phyloP scores from a whole-genome alignment of 2,329 filamentous ascomycete genomes.

The Nakataea oryzae region DNA sequence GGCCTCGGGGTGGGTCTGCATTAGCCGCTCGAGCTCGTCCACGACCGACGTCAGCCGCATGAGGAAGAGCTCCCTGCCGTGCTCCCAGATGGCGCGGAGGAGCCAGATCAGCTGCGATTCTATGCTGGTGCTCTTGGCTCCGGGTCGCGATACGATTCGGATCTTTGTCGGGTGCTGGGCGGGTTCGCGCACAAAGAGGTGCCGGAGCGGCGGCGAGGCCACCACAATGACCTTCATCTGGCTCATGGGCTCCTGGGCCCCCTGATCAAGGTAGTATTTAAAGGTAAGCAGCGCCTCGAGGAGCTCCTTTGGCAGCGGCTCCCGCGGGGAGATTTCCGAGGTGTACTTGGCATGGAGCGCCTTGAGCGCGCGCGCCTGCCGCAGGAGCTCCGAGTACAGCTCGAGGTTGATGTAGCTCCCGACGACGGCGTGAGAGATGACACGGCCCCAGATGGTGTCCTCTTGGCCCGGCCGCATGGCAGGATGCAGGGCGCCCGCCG shows the following conservation, averaged over 20 bases:
- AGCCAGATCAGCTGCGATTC: not conserved
- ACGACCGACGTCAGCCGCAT: not conserved
- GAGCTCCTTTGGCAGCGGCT: slow-evolving; percentile 27
- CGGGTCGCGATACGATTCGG: not conserved
- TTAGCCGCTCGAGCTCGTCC: not conserved
- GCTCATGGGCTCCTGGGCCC: slow-evolving; percentile 18
- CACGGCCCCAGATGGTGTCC: slow-evolving; percentile 24
- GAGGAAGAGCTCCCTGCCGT: not conserved
- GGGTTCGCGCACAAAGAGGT: slow-evolving; percentile 19
- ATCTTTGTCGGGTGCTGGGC: not conserved
- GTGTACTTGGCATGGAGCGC: slow-evolving; percentile 21
- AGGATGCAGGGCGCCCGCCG: slow-evolving; percentile 18
- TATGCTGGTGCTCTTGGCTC: not conserved
- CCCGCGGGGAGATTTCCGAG: slow-evolving; percentile 16
- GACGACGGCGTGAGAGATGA: slow-evolving; percentile 21
- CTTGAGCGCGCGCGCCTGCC: slow-evolving; percentile 16
- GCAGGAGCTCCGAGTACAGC: slow-evolving; percentile 25
- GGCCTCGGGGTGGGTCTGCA: not conserved
- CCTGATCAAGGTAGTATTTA: slow-evolving; percentile 21
- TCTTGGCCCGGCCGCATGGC: slow-evolving; percentile 7
- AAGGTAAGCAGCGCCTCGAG: slow-evolving; percentile 28
- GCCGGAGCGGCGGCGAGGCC: slow-evolving; percentile 30
- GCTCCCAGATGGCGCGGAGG: not conserved
- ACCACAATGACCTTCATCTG: slow-evolving; percentile 14
- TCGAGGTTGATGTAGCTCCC: slow-evolving; percentile 24